These are phyloP conservation scores for Sequoia sempervirens DNA, from an alignment of 75 land plant genomes.

Conservation along the genomic window DNA sequence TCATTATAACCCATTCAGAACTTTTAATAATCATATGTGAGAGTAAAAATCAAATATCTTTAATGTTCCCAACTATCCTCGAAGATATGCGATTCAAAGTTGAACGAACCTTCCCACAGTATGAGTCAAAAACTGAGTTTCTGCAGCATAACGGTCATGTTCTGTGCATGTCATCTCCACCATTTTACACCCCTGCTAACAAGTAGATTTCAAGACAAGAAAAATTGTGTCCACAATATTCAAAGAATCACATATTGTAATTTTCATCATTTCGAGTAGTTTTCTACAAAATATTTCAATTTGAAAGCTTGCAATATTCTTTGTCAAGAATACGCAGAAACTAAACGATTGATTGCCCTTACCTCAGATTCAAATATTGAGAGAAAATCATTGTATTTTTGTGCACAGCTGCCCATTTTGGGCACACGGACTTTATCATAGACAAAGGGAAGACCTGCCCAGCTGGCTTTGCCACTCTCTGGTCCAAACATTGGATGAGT, in stretches of 20 bases:
- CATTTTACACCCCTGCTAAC: slow-evolving; percentile 66
- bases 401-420: slow-evolving; percentile 19
- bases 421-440: slow-evolving; percentile 72
- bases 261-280: no score
- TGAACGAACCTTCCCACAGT: slow-evolving; percentile 49
- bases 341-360: neutral
- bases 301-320: no score
- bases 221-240: no score
- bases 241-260: no score
- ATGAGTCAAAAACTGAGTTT: slow-evolving; percentile 66
- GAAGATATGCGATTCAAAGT: neutral
- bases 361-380: slow-evolving; percentile 61
- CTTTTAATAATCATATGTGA: no score
- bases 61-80: no score
- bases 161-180: slow-evolving; percentile 70
- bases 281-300: no score
- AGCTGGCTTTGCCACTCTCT: slow-evolving; percentile 63
- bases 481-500: slow-evolving; percentile 92
- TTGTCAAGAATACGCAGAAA: no score
- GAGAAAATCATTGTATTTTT: slow-evolving; percentile 39
- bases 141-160: slow-evolving; percentile 62
- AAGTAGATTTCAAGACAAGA: neutral
- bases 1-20: no score
- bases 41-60: no score
- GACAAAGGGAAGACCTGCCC: slow-evolving; percentile 64